A percentile compares a stretch with the other conserved stretches of the same genome.
Evolutionary conservation across 129 eudicot species (phyloP).

Genomic region (Apium graveolens): DNA sequence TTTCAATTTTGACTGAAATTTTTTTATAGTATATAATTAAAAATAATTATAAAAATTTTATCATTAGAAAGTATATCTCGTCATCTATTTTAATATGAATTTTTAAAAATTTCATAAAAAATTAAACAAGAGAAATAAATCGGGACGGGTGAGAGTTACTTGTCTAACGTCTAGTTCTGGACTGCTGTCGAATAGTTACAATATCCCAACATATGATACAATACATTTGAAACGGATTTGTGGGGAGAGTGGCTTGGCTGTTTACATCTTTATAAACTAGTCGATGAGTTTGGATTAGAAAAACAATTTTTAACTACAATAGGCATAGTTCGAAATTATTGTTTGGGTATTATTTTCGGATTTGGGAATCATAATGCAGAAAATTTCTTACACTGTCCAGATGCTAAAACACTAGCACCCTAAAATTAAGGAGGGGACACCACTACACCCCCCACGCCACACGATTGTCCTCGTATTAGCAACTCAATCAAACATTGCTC

Average conservation of each 20-base stretch:
- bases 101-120: too few species aligned
- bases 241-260: not conserved
- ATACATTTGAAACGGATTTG: not conserved
- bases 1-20: too few species aligned
- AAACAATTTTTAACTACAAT: not conserved
- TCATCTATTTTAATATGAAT: too few species aligned
- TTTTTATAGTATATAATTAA: too few species aligned
- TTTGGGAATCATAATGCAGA: not conserved
- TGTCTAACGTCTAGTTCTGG: too few species aligned
- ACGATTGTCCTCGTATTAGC: not conserved
- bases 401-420: not conserved
- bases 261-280: too few species aligned
- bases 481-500: not conserved
- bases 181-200: too few species aligned
- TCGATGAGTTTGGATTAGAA: not conserved
- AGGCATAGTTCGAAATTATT: not conserved
- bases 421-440: not conserved
- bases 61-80: too few species aligned
- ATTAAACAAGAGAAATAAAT: too few species aligned
- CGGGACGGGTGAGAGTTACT: too few species aligned
- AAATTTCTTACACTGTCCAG: not conserved
- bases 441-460: not conserved
- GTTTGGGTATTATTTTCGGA: not conserved
- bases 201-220: too few species aligned
- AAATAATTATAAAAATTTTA: too few species aligned